phyloP scores from a whole-genome alignment of 352 stramenopile genomes.

The Aphanomyces cochlioides region DNA sequence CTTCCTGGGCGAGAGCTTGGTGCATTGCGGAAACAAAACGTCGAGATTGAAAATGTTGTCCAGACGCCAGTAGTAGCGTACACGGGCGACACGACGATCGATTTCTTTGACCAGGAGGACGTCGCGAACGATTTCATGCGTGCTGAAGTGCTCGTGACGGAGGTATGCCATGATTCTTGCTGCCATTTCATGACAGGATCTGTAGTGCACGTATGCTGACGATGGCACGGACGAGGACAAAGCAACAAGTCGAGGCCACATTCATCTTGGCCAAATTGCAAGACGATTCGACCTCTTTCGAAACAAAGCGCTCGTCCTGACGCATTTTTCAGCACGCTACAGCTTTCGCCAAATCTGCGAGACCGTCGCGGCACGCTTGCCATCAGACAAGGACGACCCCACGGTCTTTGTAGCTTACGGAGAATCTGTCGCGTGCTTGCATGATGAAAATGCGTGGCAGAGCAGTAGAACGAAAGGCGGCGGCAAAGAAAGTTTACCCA shows the following conservation, averaged over 20 bases:
- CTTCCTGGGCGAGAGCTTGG: conserved; percentile 45
- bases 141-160: conserved; percentile 70
- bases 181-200: neutral
- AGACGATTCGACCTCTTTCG: conserved; percentile 43
- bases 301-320: conserved; percentile 53
- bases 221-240: conserved; percentile 43
- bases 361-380: conserved; percentile 38
- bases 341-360: conserved; percentile 36
- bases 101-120: conserved; percentile 44
- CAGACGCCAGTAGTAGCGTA: conserved; percentile 67
- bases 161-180: conserved; percentile 39
- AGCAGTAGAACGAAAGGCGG: too few species aligned
- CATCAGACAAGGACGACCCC: conserved; percentile 15
- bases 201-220: conserved; percentile 50
- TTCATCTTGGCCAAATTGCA: conserved; percentile 66
- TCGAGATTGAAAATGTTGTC: conserved; percentile 41
- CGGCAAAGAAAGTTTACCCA: too few species aligned
- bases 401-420: neutral
- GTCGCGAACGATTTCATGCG: conserved; percentile 46
- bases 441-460: too few species aligned
- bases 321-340: conserved; percentile 76
- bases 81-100: conserved; percentile 72
- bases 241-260: conserved; percentile 55
- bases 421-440: too few species aligned
- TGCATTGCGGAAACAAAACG: conserved; percentile 42